A percentile compares a stretch with the other conserved stretches of the same genome.
phyloP scores from a whole-genome alignment of 139 green algal species.

The Chlorella sp. region DNA sequence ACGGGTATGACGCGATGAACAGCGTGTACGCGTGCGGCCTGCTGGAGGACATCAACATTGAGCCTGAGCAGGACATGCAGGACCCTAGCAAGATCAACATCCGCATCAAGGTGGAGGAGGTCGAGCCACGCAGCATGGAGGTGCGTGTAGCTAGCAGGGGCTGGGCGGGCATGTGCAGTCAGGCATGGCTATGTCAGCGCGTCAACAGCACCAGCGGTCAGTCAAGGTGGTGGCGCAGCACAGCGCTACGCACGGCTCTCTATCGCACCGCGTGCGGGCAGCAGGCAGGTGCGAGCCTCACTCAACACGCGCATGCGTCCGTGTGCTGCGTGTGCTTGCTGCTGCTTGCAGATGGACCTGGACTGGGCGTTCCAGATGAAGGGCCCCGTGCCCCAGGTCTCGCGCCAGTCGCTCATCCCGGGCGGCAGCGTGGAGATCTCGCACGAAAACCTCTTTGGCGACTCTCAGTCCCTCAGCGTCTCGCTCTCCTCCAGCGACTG shows the following conservation, averaged over 20 bases:
- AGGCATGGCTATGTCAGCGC: too few relatives aligned
- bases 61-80: slow-evolving; percentile 48
- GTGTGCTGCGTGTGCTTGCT: too few relatives aligned
- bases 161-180: too few relatives aligned
- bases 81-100: slow-evolving; percentile 56
- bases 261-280: too few relatives aligned
- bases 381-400: slow-evolving; percentile 36
- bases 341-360: slow-evolving; percentile 47
- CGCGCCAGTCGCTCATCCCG: slow-evolving; percentile 42
- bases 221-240: too few relatives aligned
- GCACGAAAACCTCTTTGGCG: slow-evolving; percentile 56
- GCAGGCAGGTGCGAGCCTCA: too few relatives aligned
- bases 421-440: slow-evolving; percentile 46
- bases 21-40: slow-evolving; percentile 50
- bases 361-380: slow-evolving; percentile 55
- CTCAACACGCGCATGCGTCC: too few relatives aligned
- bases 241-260: too few relatives aligned
- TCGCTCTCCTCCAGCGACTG: slow-evolving; percentile 46
- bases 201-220: too few relatives aligned
- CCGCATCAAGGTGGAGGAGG: slow-evolving; percentile 26
- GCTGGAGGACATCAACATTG: slow-evolving; percentile 58
- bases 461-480: slow-evolving; percentile 37
- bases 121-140: slow-evolving; percentile 17
- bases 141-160: too few relatives aligned
- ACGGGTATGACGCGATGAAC: slow-evolving; percentile 60